Conservation (phyloP, 2,329 filamentous ascomycete genomes). For the Massarina eburnea region DNA sequence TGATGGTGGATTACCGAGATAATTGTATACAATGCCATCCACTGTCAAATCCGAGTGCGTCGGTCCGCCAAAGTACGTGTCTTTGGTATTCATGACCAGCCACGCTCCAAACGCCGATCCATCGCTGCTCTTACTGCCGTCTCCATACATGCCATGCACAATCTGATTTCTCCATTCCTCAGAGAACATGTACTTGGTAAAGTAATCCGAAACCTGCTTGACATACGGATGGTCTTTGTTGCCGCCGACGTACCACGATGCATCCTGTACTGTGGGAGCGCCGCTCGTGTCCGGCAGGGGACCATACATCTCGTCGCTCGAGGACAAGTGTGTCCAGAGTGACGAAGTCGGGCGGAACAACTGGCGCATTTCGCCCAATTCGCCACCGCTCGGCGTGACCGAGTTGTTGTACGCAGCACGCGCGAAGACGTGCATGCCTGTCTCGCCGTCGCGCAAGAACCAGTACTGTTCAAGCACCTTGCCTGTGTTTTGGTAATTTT, state of each 20-base stretch:
- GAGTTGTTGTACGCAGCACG: constrained; percentile 63
- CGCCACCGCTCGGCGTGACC: constrained; percentile 57
- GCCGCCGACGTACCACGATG: constrained; percentile 63
- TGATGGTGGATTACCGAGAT: constrained; percentile 30
- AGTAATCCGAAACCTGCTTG: constrained; percentile 60
- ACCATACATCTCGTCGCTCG: constrained; percentile 58
- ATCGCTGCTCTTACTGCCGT: constrained; percentile 53
- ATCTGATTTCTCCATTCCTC: constrained; percentile 61
- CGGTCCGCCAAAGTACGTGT: constrained; percentile 64
- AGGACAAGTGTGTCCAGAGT: constrained; percentile 65
- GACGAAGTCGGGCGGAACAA: constrained; percentile 61
- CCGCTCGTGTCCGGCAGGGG: constrained; percentile 53
- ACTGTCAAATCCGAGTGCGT: constrained; percentile 65
- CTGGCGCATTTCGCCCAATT: constrained; percentile 63
- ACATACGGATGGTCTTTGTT: constrained; percentile 59
- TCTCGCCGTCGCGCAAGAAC: constrained; percentile 65
- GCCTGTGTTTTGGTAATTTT: constrained; percentile 60
- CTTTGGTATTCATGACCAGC: constrained; percentile 66
- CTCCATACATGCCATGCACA: constrained; percentile 59
- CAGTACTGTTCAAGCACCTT: constrained; percentile 66
- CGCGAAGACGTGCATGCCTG: constrained; percentile 63
- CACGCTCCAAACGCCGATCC: constrained; percentile 61
- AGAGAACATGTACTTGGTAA: constrained; percentile 67
- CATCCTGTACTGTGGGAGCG: constrained; percentile 60
- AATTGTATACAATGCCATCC: constrained; percentile 68